Conservation (phyloP, 2,329 filamentous ascomycete species). For the Graphiopsis chlorocephala region DNA sequence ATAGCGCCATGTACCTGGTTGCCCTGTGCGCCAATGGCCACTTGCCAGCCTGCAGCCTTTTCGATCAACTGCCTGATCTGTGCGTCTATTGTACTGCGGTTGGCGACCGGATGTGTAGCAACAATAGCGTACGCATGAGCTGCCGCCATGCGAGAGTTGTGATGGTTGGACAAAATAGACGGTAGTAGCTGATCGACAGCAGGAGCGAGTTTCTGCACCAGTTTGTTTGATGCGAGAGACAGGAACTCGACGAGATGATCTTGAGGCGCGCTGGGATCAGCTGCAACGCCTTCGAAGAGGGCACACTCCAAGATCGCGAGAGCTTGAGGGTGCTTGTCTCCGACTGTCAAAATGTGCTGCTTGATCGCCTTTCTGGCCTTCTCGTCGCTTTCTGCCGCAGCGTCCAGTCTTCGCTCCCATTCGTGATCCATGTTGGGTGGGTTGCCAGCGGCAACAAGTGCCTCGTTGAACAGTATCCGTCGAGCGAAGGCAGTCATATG, state of each 20-base stretch:
- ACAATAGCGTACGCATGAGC: slow-evolving; percentile 75
- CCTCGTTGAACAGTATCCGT: slow-evolving; percentile 58
- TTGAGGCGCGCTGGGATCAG: slow-evolving; percentile 9
- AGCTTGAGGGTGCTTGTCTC: slow-evolving; percentile 35
- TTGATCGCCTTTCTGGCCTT: slow-evolving; percentile 60
- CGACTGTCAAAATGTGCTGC: slow-evolving; percentile 46
- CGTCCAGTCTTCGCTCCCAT: slow-evolving; percentile 79
- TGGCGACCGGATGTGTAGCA: slow-evolving; percentile 57
- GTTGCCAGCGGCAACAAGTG: slow-evolving; percentile 44
- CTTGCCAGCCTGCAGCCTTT: slow-evolving; percentile 53
- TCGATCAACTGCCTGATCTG: slow-evolving; percentile 46
- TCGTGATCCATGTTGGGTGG: slow-evolving; percentile 61
- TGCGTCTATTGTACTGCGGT: slow-evolving; percentile 42
- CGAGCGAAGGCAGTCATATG: slow-evolving; percentile 38
- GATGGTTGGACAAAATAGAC: slow-evolving; percentile 68
- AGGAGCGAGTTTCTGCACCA: slow-evolving; percentile 50
- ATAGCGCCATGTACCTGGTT: slow-evolving; percentile 61
- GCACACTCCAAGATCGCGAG: slow-evolving; percentile 44
- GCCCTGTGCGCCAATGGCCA: slow-evolving; percentile 57
- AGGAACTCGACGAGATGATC: slow-evolving; percentile 50
- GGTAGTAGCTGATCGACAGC: slow-evolving; percentile 55
- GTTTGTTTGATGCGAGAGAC: slow-evolving; percentile 53
- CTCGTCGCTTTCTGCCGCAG: slow-evolving; percentile 67
- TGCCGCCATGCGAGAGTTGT: slow-evolving; percentile 62
- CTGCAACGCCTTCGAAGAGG: slow-evolving; percentile 45